These are phyloP conservation scores for Verticillium dahliae DNA, from an alignment of 2,329 filamentous ascomycete species.

Conservation along the genomic window DNA sequence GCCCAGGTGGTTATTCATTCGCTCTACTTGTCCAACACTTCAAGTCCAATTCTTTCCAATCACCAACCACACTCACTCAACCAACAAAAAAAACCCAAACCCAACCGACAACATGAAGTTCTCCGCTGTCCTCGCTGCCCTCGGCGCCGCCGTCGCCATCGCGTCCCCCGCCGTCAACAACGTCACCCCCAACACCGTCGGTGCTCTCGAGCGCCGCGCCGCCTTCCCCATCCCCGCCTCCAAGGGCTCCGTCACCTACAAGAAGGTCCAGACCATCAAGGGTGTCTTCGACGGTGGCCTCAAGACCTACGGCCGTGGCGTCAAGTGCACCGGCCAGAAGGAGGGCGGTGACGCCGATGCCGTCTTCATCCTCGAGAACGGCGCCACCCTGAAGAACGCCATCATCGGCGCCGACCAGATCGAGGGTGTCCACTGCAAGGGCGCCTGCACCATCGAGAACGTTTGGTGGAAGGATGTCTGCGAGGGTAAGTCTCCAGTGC, in stretches of 20 bases:
- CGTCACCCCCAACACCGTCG: conserved; percentile 5
- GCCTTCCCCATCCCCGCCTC: conserved; percentile 19
- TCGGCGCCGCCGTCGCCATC: conserved; percentile 8
- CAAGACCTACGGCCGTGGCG: conserved; percentile 29
- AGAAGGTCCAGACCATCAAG: conserved; percentile 16
- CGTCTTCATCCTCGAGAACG: conserved; percentile 32
- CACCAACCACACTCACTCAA: conserved; percentile 7
- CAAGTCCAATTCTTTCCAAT: conserved; percentile 4
- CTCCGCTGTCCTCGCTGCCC: conserved; percentile 13
- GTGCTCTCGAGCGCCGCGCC: conserved; percentile 16
- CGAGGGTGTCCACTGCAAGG: conserved; percentile 40
- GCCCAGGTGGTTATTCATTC: conserved; percentile 13
- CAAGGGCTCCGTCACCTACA: conserved; percentile 18
- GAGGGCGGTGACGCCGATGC: conserved; percentile 38
- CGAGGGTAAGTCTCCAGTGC: conserved; percentile 15
- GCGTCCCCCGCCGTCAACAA: neutral
- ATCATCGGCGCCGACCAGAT: conserved; percentile 37
- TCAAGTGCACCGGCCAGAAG: conserved; percentile 30
- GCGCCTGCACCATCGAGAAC: conserved; percentile 33
- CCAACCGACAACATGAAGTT: conserved; percentile 15
- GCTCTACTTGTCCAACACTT: conserved; percentile 4
- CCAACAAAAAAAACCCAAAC: neutral
- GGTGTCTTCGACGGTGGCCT: conserved; percentile 21
- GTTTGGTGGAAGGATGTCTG: conserved; percentile 44
- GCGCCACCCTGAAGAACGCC: conserved; percentile 36